phyloP scores from a whole-genome alignment of 2,329 filamentous ascomycete genomes.

The Neonectria magnoliae region DNA sequence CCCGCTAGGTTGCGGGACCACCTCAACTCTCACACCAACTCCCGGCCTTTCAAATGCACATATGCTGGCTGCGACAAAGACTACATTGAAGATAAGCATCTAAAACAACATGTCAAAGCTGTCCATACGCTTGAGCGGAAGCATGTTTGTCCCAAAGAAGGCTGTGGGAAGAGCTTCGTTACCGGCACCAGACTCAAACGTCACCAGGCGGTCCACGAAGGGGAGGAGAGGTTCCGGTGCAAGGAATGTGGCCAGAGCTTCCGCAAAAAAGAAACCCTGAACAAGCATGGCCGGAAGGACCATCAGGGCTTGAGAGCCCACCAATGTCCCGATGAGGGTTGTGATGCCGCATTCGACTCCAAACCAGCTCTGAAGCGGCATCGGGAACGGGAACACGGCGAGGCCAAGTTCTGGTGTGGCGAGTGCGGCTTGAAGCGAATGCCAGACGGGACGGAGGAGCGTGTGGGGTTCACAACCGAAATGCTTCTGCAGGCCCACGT shows the following conservation, averaged over 20 bases:
- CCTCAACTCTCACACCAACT: slow-evolving; percentile 84
- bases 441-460: slow-evolving; percentile 52
- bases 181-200: slow-evolving; percentile 81
- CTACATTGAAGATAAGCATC: slow-evolving; percentile 87
- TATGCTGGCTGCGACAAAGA: slow-evolving; percentile 79
- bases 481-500: slow-evolving; percentile 78
- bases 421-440: slow-evolving; percentile 66
- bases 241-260: slow-evolving; percentile 81
- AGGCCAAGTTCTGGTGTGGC: slow-evolving; percentile 78
- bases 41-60: slow-evolving; percentile 80
- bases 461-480: slow-evolving; percentile 76
- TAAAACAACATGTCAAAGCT: slow-evolving; percentile 85
- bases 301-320: slow-evolving; percentile 80
- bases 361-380: slow-evolving; percentile 78
- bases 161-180: slow-evolving; percentile 83
- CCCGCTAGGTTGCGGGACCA: slow-evolving; percentile 84
- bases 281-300: slow-evolving; percentile 80
- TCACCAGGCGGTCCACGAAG: slow-evolving; percentile 79
- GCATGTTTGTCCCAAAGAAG: slow-evolving; percentile 75
- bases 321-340: slow-evolving; percentile 70
- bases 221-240: slow-evolving; percentile 79
- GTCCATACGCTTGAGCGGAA: slow-evolving; percentile 78
- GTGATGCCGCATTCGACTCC: slow-evolving; percentile 77
- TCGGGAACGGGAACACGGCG: slow-evolving; percentile 73
- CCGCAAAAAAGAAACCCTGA: slow-evolving; percentile 86